Evolutionary conservation across 805 yeast genomes (phyloP).

Genomic region (Lipomyces spencermartinsiae): DNA sequence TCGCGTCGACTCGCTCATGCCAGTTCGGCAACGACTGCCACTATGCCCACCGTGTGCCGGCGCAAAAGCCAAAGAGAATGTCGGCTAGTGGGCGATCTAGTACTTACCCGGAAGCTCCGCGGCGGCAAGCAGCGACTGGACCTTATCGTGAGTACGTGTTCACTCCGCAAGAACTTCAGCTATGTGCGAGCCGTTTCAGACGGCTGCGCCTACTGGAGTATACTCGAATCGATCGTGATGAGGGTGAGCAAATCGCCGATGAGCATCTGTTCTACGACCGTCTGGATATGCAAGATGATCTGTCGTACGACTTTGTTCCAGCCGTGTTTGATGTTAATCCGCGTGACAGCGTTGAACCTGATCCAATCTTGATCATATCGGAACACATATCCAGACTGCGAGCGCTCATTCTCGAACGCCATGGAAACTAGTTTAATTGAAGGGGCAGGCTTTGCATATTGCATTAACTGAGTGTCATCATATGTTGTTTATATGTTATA

Average conservation of each 20-base stretch:
- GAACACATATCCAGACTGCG: background rate
- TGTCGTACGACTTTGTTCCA: background rate
- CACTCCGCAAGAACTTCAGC: background rate
- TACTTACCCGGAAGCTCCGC: background rate
- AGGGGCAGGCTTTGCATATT: background rate
- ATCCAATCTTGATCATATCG: background rate
- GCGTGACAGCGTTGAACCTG: background rate
- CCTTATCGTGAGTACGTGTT: background rate
- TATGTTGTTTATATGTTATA: background rate
- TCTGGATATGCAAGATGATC: background rate
- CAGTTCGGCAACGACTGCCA: slow-evolving; percentile 33
- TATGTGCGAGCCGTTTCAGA: background rate
- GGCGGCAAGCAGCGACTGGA: background rate
- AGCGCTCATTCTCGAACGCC: background rate
- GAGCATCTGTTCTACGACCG: background rate
- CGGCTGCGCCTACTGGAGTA: background rate
- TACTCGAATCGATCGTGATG: background rate
- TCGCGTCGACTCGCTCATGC: slow-evolving; percentile 10
- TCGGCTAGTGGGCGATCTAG: background rate
- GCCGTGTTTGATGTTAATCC: background rate
- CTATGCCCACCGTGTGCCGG: slow-evolving; percentile 23
- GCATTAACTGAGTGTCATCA: background rate
- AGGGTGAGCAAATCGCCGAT: background rate
- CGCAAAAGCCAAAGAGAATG: background rate
- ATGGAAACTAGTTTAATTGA: background rate